Conservation (phyloP, 2,329 filamentous ascomycete genomes). For the Aspergillus awamori region DNA sequence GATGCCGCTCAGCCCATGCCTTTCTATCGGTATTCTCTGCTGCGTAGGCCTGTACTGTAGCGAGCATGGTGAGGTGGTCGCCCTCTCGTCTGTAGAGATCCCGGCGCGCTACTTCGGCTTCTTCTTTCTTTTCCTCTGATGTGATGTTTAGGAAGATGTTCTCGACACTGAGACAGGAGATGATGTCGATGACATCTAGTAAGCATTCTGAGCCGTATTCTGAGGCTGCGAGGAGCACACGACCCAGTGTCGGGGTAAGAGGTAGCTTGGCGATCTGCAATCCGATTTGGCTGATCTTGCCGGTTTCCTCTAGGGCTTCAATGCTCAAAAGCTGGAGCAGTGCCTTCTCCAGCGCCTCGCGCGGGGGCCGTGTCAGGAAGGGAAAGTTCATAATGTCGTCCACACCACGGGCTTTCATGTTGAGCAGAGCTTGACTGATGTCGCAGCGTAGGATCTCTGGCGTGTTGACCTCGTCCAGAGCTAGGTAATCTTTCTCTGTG, state of each 20-base stretch:
- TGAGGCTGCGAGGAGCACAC: conserved; percentile 79
- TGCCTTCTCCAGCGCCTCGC: conserved; percentile 78
- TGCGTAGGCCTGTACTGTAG: conserved; percentile 62
- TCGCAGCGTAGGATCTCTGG: conserved; percentile 93
- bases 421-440: conserved; percentile 80
- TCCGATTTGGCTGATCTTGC: conserved; percentile 73
- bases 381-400: conserved; percentile 81
- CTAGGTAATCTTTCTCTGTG: conserved; percentile 73
- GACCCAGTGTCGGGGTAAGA: conserved; percentile 76
- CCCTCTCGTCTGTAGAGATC: conserved; percentile 63
- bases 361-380: conserved; percentile 77
- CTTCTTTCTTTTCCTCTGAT: conserved; percentile 63
- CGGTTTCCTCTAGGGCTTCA: conserved; percentile 71
- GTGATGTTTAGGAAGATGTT: conserved; percentile 64
- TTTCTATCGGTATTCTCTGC: conserved; percentile 61
- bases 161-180: conserved; percentile 66
- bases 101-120: conserved; percentile 58
- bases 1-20: conserved; percentile 61
- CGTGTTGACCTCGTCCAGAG: conserved; percentile 71
- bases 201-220: conserved; percentile 72
- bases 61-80: conserved; percentile 65
- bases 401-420: conserved; percentile 90
- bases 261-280: conserved; percentile 80
- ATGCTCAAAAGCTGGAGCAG: conserved; percentile 78
- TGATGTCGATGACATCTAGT: conserved; percentile 82